Evolutionary conservation across 192 early-diverging fungal genomes (phyloP), one percentile per base, ranked within the genome.

Genomic region (Linnemannia hyalina): DNA sequence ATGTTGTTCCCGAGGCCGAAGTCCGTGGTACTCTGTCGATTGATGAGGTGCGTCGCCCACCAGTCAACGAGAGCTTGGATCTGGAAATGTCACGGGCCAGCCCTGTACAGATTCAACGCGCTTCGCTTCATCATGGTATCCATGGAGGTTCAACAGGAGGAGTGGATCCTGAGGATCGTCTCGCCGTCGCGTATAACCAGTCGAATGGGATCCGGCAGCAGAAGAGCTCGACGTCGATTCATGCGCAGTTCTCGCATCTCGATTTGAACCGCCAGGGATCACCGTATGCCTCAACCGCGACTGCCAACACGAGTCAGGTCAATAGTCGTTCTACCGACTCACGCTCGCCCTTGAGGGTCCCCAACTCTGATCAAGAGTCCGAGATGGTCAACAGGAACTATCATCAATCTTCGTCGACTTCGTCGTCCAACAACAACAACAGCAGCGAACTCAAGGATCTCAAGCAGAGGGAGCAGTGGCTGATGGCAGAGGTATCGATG

Each of bases 401-500:
- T 15, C 60, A 65, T 15, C 60, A 65, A 2, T 65, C 60, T 0
- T 26, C 26, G 11, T 32, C 26, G 11, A 3, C 60, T 4, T 65
- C 60, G 2, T 26, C 26, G 23, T 32, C 60, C 6, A 63, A 38
- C 73, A 55, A 38, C 73, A 55, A 55, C 54, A 75, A 35, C 52
- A 75, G 38, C 38, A 76, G 11, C 16, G 83, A 85, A 40, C 40
- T 80, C 29, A 76, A 80, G 54, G 78, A 86, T 15, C 63, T 81
- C 11, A 77, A 74, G 49, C 84, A 86, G 71, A 86, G 81, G 9
- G 80, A 87, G 57, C 75, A 78, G 46, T 85, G 89, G 85, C 65
- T 87, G 47, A 47, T 81, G 55, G 78, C 76, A 6, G 87, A 83
- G 29, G 73, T 88, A 5, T 63, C 74, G 3, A 80, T 86, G 78